phyloP scores from a whole-genome alignment of 192 early-diverging fungal genomes.

The Pilobolus umbonatus region DNA sequence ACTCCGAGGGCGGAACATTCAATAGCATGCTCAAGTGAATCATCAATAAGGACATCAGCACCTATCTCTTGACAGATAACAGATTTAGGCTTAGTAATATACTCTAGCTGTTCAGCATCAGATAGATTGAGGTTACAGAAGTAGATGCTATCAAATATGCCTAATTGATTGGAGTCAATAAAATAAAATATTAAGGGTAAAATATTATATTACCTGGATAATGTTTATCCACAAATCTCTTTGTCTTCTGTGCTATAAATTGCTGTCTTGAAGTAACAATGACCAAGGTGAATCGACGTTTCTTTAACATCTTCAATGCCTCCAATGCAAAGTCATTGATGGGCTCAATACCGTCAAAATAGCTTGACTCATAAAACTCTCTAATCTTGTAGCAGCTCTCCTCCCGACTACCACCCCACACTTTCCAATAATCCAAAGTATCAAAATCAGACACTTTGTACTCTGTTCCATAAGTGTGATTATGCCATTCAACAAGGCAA shows the following conservation, averaged over 20 bases:
- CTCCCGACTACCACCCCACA: slow-evolving; percentile 53
- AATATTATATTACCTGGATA: slow-evolving; percentile 40
- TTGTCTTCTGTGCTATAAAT: slow-evolving; percentile 50
- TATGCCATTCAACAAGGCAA: slow-evolving; percentile 52
- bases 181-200: too few relatives aligned
- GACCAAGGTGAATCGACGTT: slow-evolving; percentile 45
- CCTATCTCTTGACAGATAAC: slow-evolving; percentile 53
- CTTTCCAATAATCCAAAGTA: slow-evolving; percentile 45
- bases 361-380: slow-evolving; percentile 47
- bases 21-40: slow-evolving; percentile 45
- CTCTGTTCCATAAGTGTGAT: slow-evolving; percentile 44
- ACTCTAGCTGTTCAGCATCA: slow-evolving; percentile 43
- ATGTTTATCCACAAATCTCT: slow-evolving; percentile 50
- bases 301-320: slow-evolving; percentile 50
- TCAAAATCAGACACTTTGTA: slow-evolving; percentile 43
- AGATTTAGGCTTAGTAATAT: slow-evolving; percentile 51
- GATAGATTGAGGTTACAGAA: slow-evolving; percentile 55
- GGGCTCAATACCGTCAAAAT: slow-evolving; percentile 49
- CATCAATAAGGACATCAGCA: slow-evolving; percentile 53
- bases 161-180: too few relatives aligned
- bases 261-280: slow-evolving; percentile 59
- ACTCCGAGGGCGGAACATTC: slow-evolving; percentile 51
- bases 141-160: slow-evolving; percentile 59
- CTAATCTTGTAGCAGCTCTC: slow-evolving; percentile 50
- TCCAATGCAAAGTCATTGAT: slow-evolving; percentile 49